Evolutionary conservation across 106 monocot genomes (phyloP).

Genomic region (Acorus calamus): DNA sequence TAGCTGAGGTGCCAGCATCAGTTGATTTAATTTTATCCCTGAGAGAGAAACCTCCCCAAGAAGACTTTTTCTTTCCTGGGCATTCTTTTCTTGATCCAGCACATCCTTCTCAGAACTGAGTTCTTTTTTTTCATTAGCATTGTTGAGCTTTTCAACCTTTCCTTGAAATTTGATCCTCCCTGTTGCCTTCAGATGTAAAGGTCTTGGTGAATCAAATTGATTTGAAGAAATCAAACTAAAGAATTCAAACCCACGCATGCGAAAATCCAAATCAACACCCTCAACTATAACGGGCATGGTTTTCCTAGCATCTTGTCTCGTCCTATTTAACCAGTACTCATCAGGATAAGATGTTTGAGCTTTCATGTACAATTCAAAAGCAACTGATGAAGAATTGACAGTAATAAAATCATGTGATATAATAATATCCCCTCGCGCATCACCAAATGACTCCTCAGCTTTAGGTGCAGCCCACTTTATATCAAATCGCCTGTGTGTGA

Average conservation of each 20-base stretch:
- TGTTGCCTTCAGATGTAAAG: constrained; percentile 83
- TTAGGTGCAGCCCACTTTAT: constrained; percentile 98
- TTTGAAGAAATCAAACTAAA: constrained; percentile 57
- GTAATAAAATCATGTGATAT: constrained; percentile 72
- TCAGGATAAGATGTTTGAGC: constrained; percentile 70
- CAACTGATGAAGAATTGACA: constrained; percentile 69
- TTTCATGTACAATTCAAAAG: constrained; percentile 77
- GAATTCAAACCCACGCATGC: constrained; percentile 90
- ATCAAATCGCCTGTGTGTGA: constrained; percentile 76
- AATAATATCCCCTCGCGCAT: constrained; percentile 90
- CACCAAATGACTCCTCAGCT: constrained; percentile 88
- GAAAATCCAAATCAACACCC: constrained; percentile 82
- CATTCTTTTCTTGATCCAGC: constrained; percentile 10
- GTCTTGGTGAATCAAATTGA: constrained; percentile 73
- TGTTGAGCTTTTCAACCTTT: constrained; percentile 40
- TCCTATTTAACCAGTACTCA: constrained; percentile 25
- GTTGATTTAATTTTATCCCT: constrained; percentile 91
- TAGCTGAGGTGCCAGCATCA: constrained; percentile 83
- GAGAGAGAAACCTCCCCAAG: constrained; percentile 81
- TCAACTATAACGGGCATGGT: constrained; percentile 57
- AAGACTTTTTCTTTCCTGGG: constrained; percentile 34
- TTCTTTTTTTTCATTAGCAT: constrained; percentile 19
- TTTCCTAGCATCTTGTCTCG: constrained; percentile 18
- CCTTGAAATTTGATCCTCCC: constrained; percentile 88
- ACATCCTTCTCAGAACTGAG: constrained; percentile 2